Evolutionary conservation across 2,329 filamentous ascomycete genomes (phyloP), one percentile per base, ranked within the genome.

Genomic region (Colletotrichum agaves): DNA sequence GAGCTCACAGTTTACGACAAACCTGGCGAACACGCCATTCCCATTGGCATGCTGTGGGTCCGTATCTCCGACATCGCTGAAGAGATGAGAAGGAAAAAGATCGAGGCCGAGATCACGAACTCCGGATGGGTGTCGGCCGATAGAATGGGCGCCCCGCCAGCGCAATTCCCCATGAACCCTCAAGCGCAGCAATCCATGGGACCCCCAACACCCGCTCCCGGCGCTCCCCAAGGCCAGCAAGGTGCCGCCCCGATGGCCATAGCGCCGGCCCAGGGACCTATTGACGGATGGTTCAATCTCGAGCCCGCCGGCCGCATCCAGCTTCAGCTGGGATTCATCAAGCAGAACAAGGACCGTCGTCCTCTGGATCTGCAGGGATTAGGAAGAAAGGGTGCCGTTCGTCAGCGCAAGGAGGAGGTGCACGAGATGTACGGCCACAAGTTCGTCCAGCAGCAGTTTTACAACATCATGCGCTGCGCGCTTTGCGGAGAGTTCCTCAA

Each of bases 401-500:
- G 96, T 72, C 95, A 99, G 81, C 93, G 93, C 76, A 99, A 99
- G 83, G 96, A 99, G 80, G 94, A 98, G 75, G 91, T 99, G 4
- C 93, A 98, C 82, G 96, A 99, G 82, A 97, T 98, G 85, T 98
- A 97, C 78, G 96, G 96, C 55, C 96, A 99, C 90, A 99, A 98
- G 82, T 99, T 99, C 77, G 91, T 98, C 63, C 93, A 96, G 76
- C 94, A 98, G 78, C 96, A 98, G 79, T 99, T 99, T 81, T 99
- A 98, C 90, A 99, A 98, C 86, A 98, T 99, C 77, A 99, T 99
- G 96, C 95, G 96, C 70, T 99, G 96, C 81, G 96, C 96, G 13
- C 89, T 98, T 39, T 99, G 96, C 78, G 96, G 94, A 68, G 96
- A 99, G 73, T 98, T 99, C 76, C 91, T 99, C 81, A 99, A 98